Evolutionary conservation across 768 basidiomycete species (phyloP).

Genomic region (Trametes coccinea): DNA sequence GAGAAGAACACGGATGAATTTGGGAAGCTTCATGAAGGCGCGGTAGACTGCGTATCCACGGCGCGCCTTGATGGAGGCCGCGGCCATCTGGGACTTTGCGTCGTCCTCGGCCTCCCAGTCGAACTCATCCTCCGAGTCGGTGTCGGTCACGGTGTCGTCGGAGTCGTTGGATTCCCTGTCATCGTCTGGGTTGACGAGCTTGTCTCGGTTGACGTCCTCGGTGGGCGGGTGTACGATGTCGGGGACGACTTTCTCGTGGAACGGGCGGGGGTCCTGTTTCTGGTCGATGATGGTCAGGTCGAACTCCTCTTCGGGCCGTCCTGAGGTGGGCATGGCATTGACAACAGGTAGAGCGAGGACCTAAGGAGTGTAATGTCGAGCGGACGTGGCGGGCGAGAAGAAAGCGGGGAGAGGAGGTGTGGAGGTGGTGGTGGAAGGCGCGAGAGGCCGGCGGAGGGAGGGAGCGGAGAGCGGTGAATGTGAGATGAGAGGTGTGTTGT

Average conservation of each 20-base stretch:
- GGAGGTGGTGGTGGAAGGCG: not conserved
- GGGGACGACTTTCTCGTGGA: conserved; percentile 16
- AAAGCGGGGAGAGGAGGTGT: not conserved
- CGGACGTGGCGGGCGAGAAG: too few species aligned
- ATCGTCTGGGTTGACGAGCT: conserved; percentile 24
- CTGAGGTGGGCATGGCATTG: conserved; percentile 13
- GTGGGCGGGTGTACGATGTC: conserved; percentile 16
- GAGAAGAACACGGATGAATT: conserved; percentile 57
- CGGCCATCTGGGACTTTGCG: conserved; percentile 28
- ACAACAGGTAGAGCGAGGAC: not conserved
- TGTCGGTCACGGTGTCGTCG: conserved; percentile 51
- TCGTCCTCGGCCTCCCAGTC: conserved; percentile 72
- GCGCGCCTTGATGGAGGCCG: conserved; percentile 47
- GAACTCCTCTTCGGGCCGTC: conserved; percentile 9
- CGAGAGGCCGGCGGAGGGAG: not conserved
- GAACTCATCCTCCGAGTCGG: conserved; percentile 69
- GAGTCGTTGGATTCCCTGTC: conserved; percentile 19
- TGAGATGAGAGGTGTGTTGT: not conserved
- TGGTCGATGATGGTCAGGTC: conserved; percentile 19
- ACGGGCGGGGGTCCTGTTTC: conserved; percentile 12
- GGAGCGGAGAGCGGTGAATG: not conserved
- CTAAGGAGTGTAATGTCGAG: conserved; percentile 11
- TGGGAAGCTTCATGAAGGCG: conserved; percentile 65
- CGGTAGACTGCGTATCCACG: conserved; percentile 64
- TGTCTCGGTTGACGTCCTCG: conserved; percentile 22